phyloP scores from a whole-genome alignment of 2,329 filamentous ascomycete genomes.

The Fusarium poae region DNA sequence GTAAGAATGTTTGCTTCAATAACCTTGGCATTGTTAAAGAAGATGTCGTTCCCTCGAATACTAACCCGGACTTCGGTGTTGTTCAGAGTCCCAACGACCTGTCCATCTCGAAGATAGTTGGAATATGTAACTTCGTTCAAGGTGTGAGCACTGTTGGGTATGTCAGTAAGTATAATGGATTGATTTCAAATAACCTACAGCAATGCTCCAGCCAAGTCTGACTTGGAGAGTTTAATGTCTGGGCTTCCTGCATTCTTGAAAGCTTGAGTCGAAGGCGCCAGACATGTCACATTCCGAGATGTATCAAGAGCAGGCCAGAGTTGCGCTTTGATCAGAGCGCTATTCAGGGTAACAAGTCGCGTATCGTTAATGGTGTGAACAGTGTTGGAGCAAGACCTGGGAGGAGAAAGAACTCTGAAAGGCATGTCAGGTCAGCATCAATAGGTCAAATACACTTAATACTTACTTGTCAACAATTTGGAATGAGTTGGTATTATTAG shows the following conservation, averaged over 20 bases:
- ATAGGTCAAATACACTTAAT: fast-evolving
- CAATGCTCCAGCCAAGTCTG: not conserved
- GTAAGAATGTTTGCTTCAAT: not conserved
- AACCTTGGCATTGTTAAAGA: not conserved
- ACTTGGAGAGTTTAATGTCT: not conserved
- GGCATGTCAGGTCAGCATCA: fast-evolving
- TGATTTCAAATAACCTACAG: fast-evolving
- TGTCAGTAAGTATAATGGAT: not conserved
- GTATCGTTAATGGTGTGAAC: not conserved
- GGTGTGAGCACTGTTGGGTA: not conserved
- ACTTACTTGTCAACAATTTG: constrained; percentile 40
- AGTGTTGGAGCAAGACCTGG: constrained; percentile 20
- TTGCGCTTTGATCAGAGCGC: not conserved
- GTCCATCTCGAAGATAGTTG: not conserved
- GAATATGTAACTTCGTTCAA: not conserved
- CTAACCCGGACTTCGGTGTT: not conserved
- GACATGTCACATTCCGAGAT: not conserved
- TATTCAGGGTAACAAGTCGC: not conserved
- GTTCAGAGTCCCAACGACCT: not conserved
- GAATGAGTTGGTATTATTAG: constrained; percentile 32
- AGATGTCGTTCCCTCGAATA: not conserved
- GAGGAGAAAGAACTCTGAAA: constrained; percentile 34
- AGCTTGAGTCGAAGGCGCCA: not conserved
- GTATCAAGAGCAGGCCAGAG: not conserved
- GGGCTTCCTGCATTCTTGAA: not conserved